Evolutionary conservation across 2,329 filamentous ascomycete species (phyloP).

Genomic region (Pseudogymnoascus sp.): DNA sequence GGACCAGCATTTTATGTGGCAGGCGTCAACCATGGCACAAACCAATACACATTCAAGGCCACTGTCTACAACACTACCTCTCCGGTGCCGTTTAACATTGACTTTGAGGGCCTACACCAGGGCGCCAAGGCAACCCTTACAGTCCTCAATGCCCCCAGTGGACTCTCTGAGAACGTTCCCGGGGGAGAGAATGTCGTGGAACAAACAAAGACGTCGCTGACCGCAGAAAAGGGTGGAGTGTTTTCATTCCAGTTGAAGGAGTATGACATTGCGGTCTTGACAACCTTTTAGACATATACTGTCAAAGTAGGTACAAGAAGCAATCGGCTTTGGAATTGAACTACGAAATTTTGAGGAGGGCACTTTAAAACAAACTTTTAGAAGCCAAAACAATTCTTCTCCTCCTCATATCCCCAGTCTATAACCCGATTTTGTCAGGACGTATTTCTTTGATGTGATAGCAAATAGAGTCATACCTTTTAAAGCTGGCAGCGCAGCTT

Average conservation of each 20-base stretch:
- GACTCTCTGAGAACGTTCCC: conserved; percentile 14
- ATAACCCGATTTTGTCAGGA: background rate
- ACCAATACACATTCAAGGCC: conserved; percentile 41
- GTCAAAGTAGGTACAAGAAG: background rate
- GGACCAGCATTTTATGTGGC: conserved; percentile 44
- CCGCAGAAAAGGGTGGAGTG: conserved; percentile 13
- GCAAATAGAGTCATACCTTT: conserved; percentile 19
- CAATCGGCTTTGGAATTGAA: background rate
- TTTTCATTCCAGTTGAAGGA: conserved; percentile 20
- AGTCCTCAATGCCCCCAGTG: conserved; percentile 33
- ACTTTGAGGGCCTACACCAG: conserved; percentile 35
- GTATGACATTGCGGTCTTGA: conserved; percentile 21
- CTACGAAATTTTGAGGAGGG: background rate
- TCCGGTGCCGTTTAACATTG: conserved; percentile 38
- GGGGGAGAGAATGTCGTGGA: conserved; percentile 14
- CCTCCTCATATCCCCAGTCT: conserved; percentile 37
- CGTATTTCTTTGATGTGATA: conserved; percentile 17
- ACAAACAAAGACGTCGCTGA: conserved; percentile 12
- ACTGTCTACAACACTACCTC: conserved; percentile 46
- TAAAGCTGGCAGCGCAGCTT: conserved; percentile 42
- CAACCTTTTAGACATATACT: conserved; percentile 13
- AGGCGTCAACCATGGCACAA: conserved; percentile 36
- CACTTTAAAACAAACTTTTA: conserved; percentile 17
- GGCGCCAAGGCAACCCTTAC: conserved; percentile 38
- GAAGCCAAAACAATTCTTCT: conserved; percentile 39